These are phyloP conservation scores for Aspergillus nomiae DNA, from an alignment of 2,329 filamentous ascomycete species.

Conservation along the genomic window DNA sequence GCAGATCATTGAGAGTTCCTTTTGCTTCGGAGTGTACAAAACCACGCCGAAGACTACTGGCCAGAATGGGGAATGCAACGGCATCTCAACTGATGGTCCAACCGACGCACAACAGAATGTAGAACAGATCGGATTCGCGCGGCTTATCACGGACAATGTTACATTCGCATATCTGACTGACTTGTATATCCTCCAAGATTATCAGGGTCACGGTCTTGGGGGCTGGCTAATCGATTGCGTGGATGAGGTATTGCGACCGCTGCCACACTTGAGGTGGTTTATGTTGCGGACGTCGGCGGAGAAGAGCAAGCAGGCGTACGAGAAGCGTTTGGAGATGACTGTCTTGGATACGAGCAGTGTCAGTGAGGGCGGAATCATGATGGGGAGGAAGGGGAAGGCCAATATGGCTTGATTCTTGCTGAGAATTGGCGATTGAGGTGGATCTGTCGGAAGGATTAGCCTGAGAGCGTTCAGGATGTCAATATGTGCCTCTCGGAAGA, in stretches of 20 bases:
- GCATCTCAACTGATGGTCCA: background rate
- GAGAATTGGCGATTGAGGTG: background rate
- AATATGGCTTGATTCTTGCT: conserved; percentile 8
- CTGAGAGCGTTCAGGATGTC: background rate
- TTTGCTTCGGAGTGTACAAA: conserved; percentile 62
- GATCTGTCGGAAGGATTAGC: background rate
- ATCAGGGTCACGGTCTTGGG: conserved; percentile 64
- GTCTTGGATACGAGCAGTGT: conserved; percentile 22
- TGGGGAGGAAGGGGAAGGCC: conserved; percentile 14
- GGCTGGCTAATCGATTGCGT: conserved; percentile 66
- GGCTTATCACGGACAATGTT: conserved; percentile 69
- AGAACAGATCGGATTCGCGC: conserved; percentile 59
- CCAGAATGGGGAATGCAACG: background rate
- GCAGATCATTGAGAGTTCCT: conserved; percentile 58
- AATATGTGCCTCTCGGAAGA: background rate
- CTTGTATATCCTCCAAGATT: conserved; percentile 63
- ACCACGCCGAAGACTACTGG: background rate
- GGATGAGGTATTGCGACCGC: conserved; percentile 57
- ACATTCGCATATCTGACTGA: conserved; percentile 72
- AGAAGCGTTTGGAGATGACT: conserved; percentile 24
- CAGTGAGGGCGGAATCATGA: conserved; percentile 10
- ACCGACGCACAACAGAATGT: conserved; percentile 13
- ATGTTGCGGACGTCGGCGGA: conserved; percentile 47
- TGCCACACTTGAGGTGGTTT: conserved; percentile 62
- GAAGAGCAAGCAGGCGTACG: conserved; percentile 23